Percentiles rank a stretch among this genome's conserved stretches.
Conservation (phyloP, 139 green algal genomes). For the Limnomonas spitsbergensis region DNA sequence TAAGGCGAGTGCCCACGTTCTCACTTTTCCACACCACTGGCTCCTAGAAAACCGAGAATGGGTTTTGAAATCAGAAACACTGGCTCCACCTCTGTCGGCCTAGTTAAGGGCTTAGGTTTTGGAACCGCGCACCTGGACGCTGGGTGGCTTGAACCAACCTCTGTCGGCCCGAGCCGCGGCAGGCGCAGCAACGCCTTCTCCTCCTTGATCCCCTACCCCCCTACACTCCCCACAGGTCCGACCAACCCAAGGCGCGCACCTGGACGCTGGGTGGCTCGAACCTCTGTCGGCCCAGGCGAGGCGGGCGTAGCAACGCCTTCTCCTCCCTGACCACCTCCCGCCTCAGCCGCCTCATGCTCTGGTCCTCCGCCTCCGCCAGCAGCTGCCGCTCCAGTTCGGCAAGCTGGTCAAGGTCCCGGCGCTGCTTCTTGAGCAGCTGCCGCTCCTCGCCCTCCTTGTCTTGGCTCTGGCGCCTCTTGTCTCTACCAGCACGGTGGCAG, state of each 20-base stretch:
- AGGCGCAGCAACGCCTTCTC: conserved; percentile 55
- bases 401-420: conserved; percentile 48
- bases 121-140: conserved; percentile 58
- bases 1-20: too few species aligned
- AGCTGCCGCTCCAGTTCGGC: background rate
- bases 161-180: conserved; percentile 66
- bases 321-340: conserved; percentile 48
- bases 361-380: background rate
- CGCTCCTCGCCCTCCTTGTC: conserved; percentile 32
- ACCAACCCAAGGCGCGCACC: too few species aligned
- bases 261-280: conserved; percentile 64
- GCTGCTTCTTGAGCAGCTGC: conserved; percentile 48
- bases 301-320: conserved; percentile 46
- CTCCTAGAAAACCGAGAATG: too few species aligned
- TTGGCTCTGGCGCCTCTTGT: conserved; percentile 25
- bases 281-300: conserved; percentile 61
- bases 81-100: too few species aligned
- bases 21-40: too few species aligned
- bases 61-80: too few species aligned
- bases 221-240: background rate
- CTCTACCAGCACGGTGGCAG: too few species aligned
- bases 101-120: too few species aligned
- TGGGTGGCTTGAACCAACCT: conserved; percentile 54
- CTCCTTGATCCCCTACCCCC: conserved; percentile 31
- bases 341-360: background rate